Evolutionary conservation across 2,329 filamentous ascomycete genomes (phyloP).

Genomic region (Fusarium equiseti): DNA sequence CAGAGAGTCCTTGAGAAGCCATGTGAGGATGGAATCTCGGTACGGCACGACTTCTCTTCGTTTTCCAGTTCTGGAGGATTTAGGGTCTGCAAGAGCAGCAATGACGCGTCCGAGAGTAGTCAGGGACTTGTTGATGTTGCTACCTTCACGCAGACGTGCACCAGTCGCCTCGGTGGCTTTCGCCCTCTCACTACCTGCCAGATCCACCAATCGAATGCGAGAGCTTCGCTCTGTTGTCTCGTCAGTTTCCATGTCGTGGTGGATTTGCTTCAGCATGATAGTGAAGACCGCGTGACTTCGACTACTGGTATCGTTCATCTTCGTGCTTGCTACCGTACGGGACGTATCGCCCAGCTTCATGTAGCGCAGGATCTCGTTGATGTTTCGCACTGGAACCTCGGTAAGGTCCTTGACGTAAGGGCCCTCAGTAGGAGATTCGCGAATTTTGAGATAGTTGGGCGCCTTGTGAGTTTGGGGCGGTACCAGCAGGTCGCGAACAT

Average conservation of each 20-base stretch:
- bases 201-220: slow-evolving; percentile 92
- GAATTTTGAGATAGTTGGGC: slow-evolving; percentile 95
- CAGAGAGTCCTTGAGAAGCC: slow-evolving; percentile 94
- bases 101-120: slow-evolving; percentile 97
- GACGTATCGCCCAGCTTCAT: slow-evolving; percentile 92
- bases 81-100: slow-evolving; percentile 83
- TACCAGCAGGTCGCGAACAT: slow-evolving; percentile 92
- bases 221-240: slow-evolving; percentile 96
- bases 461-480: slow-evolving; percentile 77
- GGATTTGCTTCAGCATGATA: slow-evolving; percentile 97
- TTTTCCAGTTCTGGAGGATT: slow-evolving; percentile 69
- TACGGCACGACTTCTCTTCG: slow-evolving; percentile 82
- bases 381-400: slow-evolving; percentile 89
- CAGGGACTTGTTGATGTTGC: slow-evolving; percentile 98
- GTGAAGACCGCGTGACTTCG: slow-evolving; percentile 98
- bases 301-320: slow-evolving; percentile 99
- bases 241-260: slow-evolving; percentile 96
- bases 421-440: slow-evolving; percentile 93
- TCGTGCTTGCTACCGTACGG: slow-evolving; percentile 90
- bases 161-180: slow-evolving; percentile 97
- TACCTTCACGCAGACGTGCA: slow-evolving; percentile 88
- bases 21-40: slow-evolving; percentile 84
- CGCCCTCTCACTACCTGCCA: slow-evolving; percentile 93
- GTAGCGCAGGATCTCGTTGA: slow-evolving; percentile 86
- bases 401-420: slow-evolving; percentile 98